Base-by-base conservation (phyloP, 1,284 basidiomycete species). In the Melanopsichium pennsylvanicum region DNA sequence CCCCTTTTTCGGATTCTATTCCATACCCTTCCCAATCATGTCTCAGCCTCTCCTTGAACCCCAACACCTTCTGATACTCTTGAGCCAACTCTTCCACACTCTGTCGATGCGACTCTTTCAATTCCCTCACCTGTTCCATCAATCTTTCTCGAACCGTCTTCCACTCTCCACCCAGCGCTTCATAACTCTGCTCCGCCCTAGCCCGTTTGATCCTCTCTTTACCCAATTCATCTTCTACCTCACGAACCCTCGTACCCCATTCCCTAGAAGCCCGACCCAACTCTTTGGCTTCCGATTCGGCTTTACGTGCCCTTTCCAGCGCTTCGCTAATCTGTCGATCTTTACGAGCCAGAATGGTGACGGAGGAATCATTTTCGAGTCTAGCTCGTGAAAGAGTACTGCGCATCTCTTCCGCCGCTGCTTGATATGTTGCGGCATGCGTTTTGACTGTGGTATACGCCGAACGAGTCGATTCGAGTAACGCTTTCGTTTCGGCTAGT, bases 331-430 rank as follows among this genome's bases (percentile, higher is more conserved):
- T 82, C 50, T 92, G 78, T 54, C 92, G 85, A 81, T 93, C 91
- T 79, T 93, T 93, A 52, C 91, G 85, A 22, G 89, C 86, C 10
- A 93, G 88, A 15, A 92, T 90, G 69, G 90, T 90, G 72, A 90
- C 91, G 59, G 92, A 80, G 2, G 88, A 88, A 79, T 93, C 91
- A 75, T 91, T 92, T 82, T 93, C 92, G 44, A 91, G 79, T 49
- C 90, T 82, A 50, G 92, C 81, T 39, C 91, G 84, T 76, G 92
- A 90, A 62, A 91, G 85, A 1, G 87, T 88, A 74, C 92, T 90
- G 73, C 91, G 92, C 79, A 92, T 82, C 81, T 93, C 92, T 77
- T 93, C 92, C 36, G 87, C 88, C 81, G 90, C 88, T 37, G 90
- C 84, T 31, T 91, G 92, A 36, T 91, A 82, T 51, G 72, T 31